Evolutionary conservation across 371 early-diverging fungal species (phyloP), one percentile per base, ranked within the genome.

Genomic region (Mucor sp.): DNA sequence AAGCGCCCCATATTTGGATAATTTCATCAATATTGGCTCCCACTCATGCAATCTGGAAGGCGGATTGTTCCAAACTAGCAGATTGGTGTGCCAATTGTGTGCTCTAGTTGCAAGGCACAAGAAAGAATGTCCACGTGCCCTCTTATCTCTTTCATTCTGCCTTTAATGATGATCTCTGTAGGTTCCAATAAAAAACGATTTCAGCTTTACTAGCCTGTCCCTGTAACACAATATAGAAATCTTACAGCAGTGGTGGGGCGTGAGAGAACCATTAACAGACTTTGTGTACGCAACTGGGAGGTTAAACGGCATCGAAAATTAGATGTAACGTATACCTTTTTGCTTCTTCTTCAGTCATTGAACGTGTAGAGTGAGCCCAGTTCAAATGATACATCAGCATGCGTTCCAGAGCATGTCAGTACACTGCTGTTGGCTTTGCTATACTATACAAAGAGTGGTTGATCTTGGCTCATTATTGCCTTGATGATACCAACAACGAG

Each of bases 1-100:
- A 80, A 14, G 53, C 69, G 9, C 66, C 72, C 0, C 80, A 80
- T 60, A 60, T 75, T 33, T 80, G 77, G 77, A 15, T 74, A 6
- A 73, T 73, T 43, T 62, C 43, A 23, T 44, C 59, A 25, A 37
- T 67, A 19, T 33, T 71, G 23, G 57, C 71, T 6, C 68, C 71
- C 15, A 60, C 59, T 28, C 44, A 67, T 39, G 19, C 21, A 23
- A 41, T 71, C 17, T 71, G 72, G 72, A 60, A 59, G 39, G 17
- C 55, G 19, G 72, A 68, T 39, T 68, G 63, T 44, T 55, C 60
- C 12, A 55, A 32, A 48, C 27, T 71, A 14, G 64, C 63, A 15
- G 68, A 71, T 44, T 71, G 71, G 71, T 71, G 71, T 59, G 70
- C 66, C 12, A 50, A 66, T 23, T 30, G 33, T 55, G 61, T 70